Evolutionary conservation across 2,329 filamentous ascomycete species (phyloP), one percentile per base, ranked within the genome.

Genomic region (Cytospora schulzeri): DNA sequence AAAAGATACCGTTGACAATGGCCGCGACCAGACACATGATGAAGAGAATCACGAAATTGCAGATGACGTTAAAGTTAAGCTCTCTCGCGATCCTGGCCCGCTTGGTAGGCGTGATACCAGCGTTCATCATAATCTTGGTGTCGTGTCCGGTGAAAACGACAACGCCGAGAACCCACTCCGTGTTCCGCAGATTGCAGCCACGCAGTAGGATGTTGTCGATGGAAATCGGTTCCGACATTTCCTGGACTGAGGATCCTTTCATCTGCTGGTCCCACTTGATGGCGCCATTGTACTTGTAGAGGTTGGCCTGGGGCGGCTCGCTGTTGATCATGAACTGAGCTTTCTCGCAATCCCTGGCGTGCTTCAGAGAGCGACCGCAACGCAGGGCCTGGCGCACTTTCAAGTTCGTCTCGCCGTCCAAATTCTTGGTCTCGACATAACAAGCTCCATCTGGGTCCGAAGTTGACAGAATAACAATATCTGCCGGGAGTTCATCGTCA

Each of bases 121-220:
- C 91, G 75, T 99, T 99, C 80, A 97, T 91, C 95, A 99, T 99
- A 75, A 97, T 98, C 80, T 98, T 99, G 38, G 94, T 97, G 75
- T 99, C 94, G 73, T 93, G 88, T 38, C 95, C 95, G 17, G 95
- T 98, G 78, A 96, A 99, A 22, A 96, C 82, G 57, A 98, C 94
- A 3, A 99, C 85, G 60, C 93, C 95, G 7, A 99, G 84, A 61
- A 93, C 85, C 95, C 95, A 99, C 73, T 98, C 93, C 0, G 95
- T 99, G 76, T 98, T 99, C 69, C 93, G 88, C 57, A 99, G 79
- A 70, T 93, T 96, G 78, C 93, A 97, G 62, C 95, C 95, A 81
- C 95, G 91, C 53, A 99, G 87, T 33, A 99, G 85, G 68, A 98
- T 78, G 73, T 99, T 99, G 82, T 97, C 97, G 76, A 99, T 97